Conservation (phyloP, 1,139 yeast genomes). For the Candida tropicalis region DNA sequence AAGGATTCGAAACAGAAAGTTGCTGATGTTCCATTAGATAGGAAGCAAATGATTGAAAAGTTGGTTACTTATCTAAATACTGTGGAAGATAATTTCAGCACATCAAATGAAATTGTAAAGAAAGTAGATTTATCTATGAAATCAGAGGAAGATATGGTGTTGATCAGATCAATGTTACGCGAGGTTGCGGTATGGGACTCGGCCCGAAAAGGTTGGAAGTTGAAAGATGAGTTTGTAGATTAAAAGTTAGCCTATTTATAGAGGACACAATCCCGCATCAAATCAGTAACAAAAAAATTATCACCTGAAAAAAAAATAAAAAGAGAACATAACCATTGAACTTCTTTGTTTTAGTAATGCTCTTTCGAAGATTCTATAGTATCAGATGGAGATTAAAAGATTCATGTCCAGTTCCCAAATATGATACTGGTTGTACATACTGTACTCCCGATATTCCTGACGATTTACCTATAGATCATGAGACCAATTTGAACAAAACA, state of each 20-base stretch:
- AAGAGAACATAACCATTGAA: background rate
- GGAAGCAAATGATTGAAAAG: slow-evolving; percentile 26
- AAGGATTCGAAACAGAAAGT: slow-evolving; percentile 22
- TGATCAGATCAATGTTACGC: slow-evolving; percentile 67
- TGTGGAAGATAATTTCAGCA: slow-evolving; percentile 46
- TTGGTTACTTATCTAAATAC: slow-evolving; percentile 36
- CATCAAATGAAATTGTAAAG: slow-evolving; percentile 61
- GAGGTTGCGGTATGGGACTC: slow-evolving; percentile 73
- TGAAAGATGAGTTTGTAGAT: slow-evolving; percentile 54
- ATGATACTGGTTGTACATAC: slow-evolving; percentile 65
- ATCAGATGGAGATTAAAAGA: slow-evolving; percentile 14
- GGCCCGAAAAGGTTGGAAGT: slow-evolving; percentile 59
- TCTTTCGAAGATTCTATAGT: slow-evolving; percentile 11
- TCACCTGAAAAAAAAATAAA: background rate
- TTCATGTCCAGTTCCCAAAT: slow-evolving; percentile 52
- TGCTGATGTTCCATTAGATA: slow-evolving; percentile 14
- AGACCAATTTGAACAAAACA: slow-evolving; percentile 43
- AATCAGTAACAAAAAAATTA: too few species aligned
- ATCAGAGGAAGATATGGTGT: slow-evolving; percentile 59
- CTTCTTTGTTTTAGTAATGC: slow-evolving; percentile 17
- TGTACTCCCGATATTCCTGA: slow-evolving; percentile 53
- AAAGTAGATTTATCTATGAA: slow-evolving; percentile 48
- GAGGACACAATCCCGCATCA: background rate
- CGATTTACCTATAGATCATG: slow-evolving; percentile 43
- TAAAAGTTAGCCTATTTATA: background rate